Percentiles rank a stretch among this genome's conserved stretches.
These are phyloP conservation scores for Nakazawaea peltata DNA, from an alignment of 805 yeast genomes.

Conservation along the genomic window DNA sequence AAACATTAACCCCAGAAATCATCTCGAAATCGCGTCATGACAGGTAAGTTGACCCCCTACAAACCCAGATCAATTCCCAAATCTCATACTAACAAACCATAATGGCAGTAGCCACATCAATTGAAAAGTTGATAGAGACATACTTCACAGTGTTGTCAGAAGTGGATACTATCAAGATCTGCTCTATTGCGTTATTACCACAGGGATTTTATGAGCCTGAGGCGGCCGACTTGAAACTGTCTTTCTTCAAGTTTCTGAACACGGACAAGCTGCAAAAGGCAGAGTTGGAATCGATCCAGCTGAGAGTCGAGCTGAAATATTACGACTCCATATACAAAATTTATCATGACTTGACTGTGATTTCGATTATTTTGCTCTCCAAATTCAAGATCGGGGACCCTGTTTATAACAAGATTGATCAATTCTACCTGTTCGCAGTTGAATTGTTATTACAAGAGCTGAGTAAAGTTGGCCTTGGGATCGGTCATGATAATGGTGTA, in stretches of 20 bases:
- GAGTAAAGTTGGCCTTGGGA: constrained; percentile 29
- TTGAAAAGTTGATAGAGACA: constrained; percentile 14
- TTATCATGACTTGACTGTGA: constrained; percentile 60
- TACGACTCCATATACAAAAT: constrained; percentile 47
- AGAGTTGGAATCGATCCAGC: constrained; percentile 30
- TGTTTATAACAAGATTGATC: constrained; percentile 47
- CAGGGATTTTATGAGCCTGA: constrained; percentile 35
- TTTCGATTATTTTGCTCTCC: constrained; percentile 39
- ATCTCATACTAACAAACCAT: too few species aligned
- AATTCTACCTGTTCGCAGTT: constrained; percentile 51
- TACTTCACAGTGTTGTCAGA: constrained; percentile 14
- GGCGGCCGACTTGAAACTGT: constrained; percentile 32
- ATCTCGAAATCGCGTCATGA: too few species aligned
- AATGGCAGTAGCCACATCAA: neutral
- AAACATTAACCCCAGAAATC: too few species aligned
- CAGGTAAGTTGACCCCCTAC: too few species aligned
- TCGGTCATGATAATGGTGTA: constrained; percentile 1
- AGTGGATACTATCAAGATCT: constrained; percentile 15
- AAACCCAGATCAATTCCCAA: too few species aligned
- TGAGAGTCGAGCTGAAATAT: constrained; percentile 27
- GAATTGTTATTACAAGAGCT: constrained; percentile 61
- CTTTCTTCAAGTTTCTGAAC: constrained; percentile 31
- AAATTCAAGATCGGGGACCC: constrained; percentile 39
- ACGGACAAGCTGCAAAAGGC: constrained; percentile 15
- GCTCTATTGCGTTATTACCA: constrained; percentile 27